Conservation (phyloP, 352 stramenopile genomes). For the Elongisporangium undulatum region DNA sequence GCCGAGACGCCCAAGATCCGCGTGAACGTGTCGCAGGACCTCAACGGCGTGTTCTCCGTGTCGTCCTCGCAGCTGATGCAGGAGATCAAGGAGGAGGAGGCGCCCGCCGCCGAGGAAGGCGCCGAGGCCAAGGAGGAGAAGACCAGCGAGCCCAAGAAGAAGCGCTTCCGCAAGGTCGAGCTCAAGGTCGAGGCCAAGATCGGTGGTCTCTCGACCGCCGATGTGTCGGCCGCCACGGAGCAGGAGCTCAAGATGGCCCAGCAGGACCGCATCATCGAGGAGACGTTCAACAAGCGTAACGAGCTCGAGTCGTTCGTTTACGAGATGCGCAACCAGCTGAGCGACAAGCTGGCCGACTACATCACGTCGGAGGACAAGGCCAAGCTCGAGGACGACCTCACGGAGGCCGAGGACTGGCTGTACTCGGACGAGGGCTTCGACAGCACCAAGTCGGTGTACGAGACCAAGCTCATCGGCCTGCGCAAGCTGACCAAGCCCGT, state of each 20-base stretch:
- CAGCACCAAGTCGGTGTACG: slow-evolving; percentile 96
- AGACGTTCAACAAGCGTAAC: slow-evolving; percentile 99
- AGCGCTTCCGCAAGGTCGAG: slow-evolving; percentile 93
- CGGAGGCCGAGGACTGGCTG: slow-evolving; percentile 96
- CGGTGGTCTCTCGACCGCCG: slow-evolving; percentile 41
- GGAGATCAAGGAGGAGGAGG: slow-evolving; percentile 91
- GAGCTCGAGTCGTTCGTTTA: slow-evolving; percentile 99
- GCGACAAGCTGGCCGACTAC: slow-evolving; percentile 79
- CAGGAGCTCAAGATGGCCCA: slow-evolving; percentile 95
- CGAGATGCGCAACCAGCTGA: slow-evolving; percentile 97
- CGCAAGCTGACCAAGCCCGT: slow-evolving; percentile 92
- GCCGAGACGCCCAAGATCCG: slow-evolving; percentile 89
- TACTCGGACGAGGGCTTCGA: slow-evolving; percentile 99
- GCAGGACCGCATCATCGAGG: slow-evolving; percentile 93
- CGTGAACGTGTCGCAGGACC: slow-evolving; percentile 97
- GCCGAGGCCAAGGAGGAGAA: slow-evolving; percentile 70
- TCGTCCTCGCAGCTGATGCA: slow-evolving; percentile 97
- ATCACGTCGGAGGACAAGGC: slow-evolving; percentile 88
- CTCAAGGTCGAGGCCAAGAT: slow-evolving; percentile 68
- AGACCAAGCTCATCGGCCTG: slow-evolving; percentile 94
- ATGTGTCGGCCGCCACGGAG: slow-evolving; percentile 75
- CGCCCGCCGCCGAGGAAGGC: slow-evolving; percentile 50
- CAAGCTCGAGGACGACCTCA: slow-evolving; percentile 86
- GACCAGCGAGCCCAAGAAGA: slow-evolving; percentile 87
- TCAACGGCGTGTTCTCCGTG: slow-evolving; percentile 95